Percentiles rank a stretch among this genome's conserved stretches.
Evolutionary conservation across 176 grass and related monocot species (phyloP).

Genomic region (Phragmites australis): DNA sequence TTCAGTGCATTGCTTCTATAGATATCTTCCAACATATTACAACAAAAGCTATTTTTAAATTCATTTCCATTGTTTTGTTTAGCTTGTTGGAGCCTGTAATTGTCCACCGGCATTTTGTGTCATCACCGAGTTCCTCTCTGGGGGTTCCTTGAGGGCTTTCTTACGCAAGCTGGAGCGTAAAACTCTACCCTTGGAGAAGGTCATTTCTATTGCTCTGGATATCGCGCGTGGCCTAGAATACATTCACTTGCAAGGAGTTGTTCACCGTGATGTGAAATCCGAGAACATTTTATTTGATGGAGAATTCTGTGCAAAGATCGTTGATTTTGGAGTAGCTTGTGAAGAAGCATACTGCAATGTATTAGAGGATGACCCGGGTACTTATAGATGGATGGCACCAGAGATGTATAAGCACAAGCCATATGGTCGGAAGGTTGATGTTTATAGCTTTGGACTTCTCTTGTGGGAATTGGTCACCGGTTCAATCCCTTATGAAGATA

Average conservation of each 20-base stretch:
- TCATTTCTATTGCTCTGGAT: slow-evolving; percentile 67
- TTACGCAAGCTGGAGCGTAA: slow-evolving; percentile 68
- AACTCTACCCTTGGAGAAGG: slow-evolving; percentile 61
- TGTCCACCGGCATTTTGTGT: slow-evolving; percentile 82
- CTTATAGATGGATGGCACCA: slow-evolving; percentile 98
- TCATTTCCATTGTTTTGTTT: slow-evolving; percentile 29
- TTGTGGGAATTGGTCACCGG: slow-evolving; percentile 90
- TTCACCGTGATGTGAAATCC: slow-evolving; percentile 91
- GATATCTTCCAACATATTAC: slow-evolving; percentile 2
- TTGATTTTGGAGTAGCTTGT: slow-evolving; percentile 93
- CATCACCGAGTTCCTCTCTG: slow-evolving; percentile 85
- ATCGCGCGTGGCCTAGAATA: slow-evolving; percentile 84
- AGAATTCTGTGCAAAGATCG: slow-evolving; percentile 76
- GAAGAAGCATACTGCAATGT: slow-evolving; percentile 64
- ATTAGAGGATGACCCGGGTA: slow-evolving; percentile 75
- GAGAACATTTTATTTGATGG: slow-evolving; percentile 96
- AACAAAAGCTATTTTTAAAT: not conserved
- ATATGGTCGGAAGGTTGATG: slow-evolving; percentile 83
- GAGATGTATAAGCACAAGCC: slow-evolving; percentile 88
- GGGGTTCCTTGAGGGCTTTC: slow-evolving; percentile 78
- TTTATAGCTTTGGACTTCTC: slow-evolving; percentile 86
- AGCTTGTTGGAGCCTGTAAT: slow-evolving; percentile 82
- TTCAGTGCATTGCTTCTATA: slow-evolving; percentile 5
- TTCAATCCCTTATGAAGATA: slow-evolving; percentile 74
- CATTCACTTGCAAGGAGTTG: slow-evolving; percentile 86